Conservation (phyloP, 768 basidiomycete species). For the Trametes gibbosa region DNA sequence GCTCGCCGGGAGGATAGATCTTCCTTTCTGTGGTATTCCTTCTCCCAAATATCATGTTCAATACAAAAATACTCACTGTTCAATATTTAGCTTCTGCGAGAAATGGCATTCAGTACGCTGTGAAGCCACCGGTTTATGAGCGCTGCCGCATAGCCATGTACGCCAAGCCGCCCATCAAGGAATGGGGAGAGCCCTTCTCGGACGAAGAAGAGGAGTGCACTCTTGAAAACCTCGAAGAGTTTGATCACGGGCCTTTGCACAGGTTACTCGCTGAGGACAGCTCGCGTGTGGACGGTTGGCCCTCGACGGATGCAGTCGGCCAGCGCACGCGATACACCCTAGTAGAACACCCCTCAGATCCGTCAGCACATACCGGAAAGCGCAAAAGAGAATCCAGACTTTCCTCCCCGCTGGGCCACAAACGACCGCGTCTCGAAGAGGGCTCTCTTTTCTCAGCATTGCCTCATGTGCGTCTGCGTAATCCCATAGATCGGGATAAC, state of each 20-base stretch:
- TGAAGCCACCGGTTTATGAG: neutral
- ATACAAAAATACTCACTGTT: slow-evolving; percentile 6
- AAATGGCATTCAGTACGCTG: neutral
- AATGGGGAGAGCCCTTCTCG: neutral
- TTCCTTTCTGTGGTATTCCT: neutral
- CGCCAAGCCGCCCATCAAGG: neutral
- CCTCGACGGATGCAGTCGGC: neutral
- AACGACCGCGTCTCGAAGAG: neutral
- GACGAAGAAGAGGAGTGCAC: slow-evolving; percentile 7
- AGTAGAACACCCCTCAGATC: neutral
- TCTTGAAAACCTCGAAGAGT: slow-evolving; percentile 12
- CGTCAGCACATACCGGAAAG: neutral
- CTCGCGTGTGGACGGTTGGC: neutral
- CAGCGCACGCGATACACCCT: neutral
- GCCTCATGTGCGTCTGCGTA: neutral
- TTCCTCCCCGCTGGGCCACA: neutral
- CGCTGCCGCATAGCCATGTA: neutral
- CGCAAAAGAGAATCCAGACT: neutral
- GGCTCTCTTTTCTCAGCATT: neutral
- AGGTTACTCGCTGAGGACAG: neutral
- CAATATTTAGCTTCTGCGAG: neutral
- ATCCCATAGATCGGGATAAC: no score
- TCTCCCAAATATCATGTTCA: neutral
- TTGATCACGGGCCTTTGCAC: slow-evolving; percentile 6
- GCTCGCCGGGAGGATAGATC: neutral